Percentiles rank a stretch among this genome's conserved stretches.
Evolutionary conservation across 345 rosid genomes (phyloP).

Genomic region (Zanthoxylum bungeanum): DNA sequence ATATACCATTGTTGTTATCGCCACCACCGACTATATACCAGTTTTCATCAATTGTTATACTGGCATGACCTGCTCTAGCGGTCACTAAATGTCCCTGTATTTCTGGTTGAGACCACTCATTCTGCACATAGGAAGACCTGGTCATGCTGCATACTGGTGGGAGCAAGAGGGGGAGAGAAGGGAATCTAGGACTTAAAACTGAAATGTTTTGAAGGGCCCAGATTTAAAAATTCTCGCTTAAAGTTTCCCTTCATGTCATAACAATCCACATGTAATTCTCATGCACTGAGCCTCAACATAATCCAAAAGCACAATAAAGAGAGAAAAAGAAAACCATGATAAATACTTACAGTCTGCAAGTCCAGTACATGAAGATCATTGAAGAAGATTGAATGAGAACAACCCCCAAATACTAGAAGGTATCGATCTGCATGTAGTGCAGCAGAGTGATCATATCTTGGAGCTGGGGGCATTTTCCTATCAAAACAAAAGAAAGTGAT

Average conservation of each 20-base stretch:
- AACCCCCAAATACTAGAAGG: constrained; percentile 90
- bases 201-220: background rate
- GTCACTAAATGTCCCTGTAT: constrained; percentile 65
- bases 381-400: constrained; percentile 93
- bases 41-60: constrained; percentile 68
- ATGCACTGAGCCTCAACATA: background rate
- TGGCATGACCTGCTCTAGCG: constrained; percentile 95
- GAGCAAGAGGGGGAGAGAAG: background rate
- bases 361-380: constrained; percentile 91
- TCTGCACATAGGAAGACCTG: constrained; percentile 43
- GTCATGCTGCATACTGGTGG: constrained; percentile 2
- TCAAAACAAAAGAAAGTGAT: constrained; percentile 34
- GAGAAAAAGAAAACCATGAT: background rate
- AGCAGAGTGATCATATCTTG: constrained; percentile 96
- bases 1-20: constrained; percentile 81
- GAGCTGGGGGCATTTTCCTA: constrained; percentile 96
- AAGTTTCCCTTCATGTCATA: background rate
- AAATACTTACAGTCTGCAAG: constrained; percentile 68
- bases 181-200: background rate
- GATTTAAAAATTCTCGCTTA: background rate
- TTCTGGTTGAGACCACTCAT: constrained; percentile 95
- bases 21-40: constrained; percentile 98
- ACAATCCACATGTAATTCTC: background rate
- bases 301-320: constrained; percentile 14
- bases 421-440: constrained; percentile 67